Evolutionary conservation across 768 basidiomycete species (phyloP), one percentile per base, ranked within the genome.

Genomic region (Pleurotus eryngii): DNA sequence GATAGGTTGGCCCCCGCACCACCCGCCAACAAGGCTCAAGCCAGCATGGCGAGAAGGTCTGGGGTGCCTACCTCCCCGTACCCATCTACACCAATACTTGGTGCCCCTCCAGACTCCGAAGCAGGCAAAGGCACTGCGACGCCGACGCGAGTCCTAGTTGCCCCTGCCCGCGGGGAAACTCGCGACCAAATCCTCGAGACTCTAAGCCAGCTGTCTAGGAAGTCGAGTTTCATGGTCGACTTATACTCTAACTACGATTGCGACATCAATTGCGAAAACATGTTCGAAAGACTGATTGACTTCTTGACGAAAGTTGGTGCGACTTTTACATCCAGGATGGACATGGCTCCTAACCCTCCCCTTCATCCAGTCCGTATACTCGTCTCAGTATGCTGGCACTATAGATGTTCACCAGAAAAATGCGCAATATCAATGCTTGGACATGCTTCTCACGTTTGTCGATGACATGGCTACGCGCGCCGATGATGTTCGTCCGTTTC

Each of bases 181-280:
- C 83, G 94, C 20, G 92, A 96, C 65, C 74, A 98, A 56, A 86
- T 98, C 65, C 75, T 99, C 58, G 96, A 98, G 70, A 90, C 90
- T 4, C 74, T 98, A 22, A 82, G 81, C 55, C 88, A 91, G 55
- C 82, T 95, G 45, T 87, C 91, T 14, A 79, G 89, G 2, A 85
- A 90, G 64, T 84, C 91, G 2, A 91, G 87, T 67, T 95, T 96
- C 75, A 93, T 97, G 90, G 92, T 96, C 46, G 94, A 98, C 65
- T 76, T 97, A 12, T 99, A 93, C 75, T 81, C 86, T 55, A 99
- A 98, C 70, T 99, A 98, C 70, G 97, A 99, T 68, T 98, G 95
- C 66, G 94, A 97, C 65, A 85, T 90, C 61, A 96, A 98, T 66
- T 94, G 92, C 69, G 97, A 98, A 74, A 96, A 98, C 69, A 72